A percentile compares a stretch with the other conserved stretches of the same genome.
Conservation (phyloP, 2,329 filamentous ascomycete species). For the Exophiala sideris region DNA sequence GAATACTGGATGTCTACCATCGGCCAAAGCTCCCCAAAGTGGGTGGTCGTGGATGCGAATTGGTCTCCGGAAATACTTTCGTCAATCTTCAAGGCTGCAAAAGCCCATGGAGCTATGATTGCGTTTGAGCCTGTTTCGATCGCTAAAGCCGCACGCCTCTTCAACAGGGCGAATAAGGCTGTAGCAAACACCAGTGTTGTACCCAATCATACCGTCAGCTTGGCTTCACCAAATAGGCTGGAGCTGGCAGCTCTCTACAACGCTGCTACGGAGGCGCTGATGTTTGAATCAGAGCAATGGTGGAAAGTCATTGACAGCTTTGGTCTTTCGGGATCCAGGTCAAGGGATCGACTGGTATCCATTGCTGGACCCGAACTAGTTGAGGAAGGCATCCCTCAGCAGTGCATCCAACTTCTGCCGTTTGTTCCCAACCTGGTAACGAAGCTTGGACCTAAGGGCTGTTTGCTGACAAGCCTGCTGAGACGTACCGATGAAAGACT, state of each 20-base stretch:
- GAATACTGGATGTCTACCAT: slow-evolving; percentile 63
- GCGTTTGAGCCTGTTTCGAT: slow-evolving; percentile 88
- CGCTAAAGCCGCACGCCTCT: slow-evolving; percentile 70
- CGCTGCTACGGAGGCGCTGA: slow-evolving; percentile 62
- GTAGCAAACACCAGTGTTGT: slow-evolving; percentile 45
- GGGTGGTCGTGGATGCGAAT: slow-evolving; percentile 83
- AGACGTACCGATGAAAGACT: slow-evolving; percentile 65
- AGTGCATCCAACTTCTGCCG: slow-evolving; percentile 78
- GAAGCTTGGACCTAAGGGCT: slow-evolving; percentile 74
- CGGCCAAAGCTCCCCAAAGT: slow-evolving; percentile 59
- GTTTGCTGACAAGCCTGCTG: slow-evolving; percentile 71
- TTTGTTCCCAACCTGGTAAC: slow-evolving; percentile 82
- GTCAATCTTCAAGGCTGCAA: slow-evolving; percentile 64
- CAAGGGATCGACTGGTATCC: slow-evolving; percentile 67
- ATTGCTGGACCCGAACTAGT: slow-evolving; percentile 67
- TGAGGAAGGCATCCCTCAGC: slow-evolving; percentile 77
- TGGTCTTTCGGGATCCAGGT: slow-evolving; percentile 65
- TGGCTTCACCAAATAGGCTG: slow-evolving; percentile 77
- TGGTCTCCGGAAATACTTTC: slow-evolving; percentile 67
- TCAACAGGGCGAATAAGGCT: slow-evolving; percentile 40
- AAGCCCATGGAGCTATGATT: slow-evolving; percentile 55
- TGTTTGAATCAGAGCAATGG: slow-evolving; percentile 70
- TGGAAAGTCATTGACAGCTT: slow-evolving; percentile 76
- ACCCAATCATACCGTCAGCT: slow-evolving; percentile 63
- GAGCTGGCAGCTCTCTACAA: slow-evolving; percentile 78